Evolutionary conservation across 495 filamentous ascomycete species (phyloP), one percentile per base, ranked within the genome.

Genomic region (Aspergillus mulundensis): DNA sequence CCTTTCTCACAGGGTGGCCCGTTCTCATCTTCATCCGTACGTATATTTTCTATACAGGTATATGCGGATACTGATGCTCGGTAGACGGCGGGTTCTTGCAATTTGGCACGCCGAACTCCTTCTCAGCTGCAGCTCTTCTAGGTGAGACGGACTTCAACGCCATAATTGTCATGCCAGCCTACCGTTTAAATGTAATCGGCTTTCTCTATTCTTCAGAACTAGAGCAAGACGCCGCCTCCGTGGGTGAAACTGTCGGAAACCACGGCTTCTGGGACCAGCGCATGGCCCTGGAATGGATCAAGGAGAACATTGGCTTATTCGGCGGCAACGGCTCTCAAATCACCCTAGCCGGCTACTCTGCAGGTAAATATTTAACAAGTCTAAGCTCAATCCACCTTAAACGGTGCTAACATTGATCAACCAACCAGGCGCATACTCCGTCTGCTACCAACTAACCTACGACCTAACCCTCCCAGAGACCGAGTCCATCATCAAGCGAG

Each of bases 251-350:
- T 6, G 61, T 65, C 3, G 72, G 87, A 20, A 90, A 90, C 61
- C 67, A 87, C 25, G 87, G 87, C 5, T 74, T 90, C 59, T 83
- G 81, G 71, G 87, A 90, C 63, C 87, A 89, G 62, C 75, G 80
- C 55, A 62, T 82, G 24, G 68, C 82, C 42, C 69, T 90, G 19
- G 76, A 85, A 67, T 90, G 87, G 87, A 81, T 85, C 1, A 70
- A 74, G 57, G 73, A 82, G 32, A 85, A 87, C 62, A 79, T 84
- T 42, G 69, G 64, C 19, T 71, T 75, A 0, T 84, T 90, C 62
- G 84, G 84, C 0, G 87, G 87, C 2, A 80, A 89, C 66, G 66
- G 76, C 1, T 68, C 76, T 11, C 80, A 84, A 54, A 78, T 90
- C 32, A 88, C 85, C 0, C 66, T 89, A 34, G 79, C 85, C 63